Base-by-base conservation (phyloP, 768 basidiomycete genomes). In the Gautieria morchelliformis region DNA sequence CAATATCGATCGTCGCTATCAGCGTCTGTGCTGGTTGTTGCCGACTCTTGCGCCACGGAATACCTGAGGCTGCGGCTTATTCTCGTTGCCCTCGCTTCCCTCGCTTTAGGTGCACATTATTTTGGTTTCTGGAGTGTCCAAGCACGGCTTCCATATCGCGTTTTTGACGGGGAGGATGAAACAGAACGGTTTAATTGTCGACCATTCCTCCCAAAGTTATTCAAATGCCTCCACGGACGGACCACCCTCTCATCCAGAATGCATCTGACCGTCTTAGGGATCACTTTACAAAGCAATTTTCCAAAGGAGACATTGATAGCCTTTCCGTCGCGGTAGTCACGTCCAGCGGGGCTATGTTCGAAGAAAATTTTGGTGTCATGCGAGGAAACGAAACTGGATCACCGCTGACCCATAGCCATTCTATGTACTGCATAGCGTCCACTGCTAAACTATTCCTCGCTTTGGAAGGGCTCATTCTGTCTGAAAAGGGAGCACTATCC, bases 381-480 rank as follows among this genome's bases (percentile, higher is more conserved):
- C 66, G 70, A 50, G 78, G 75, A 33, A 80, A 81, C 57, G 78
- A 77, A 61, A 49, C 62, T 27, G 61, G 60, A n/a, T 41, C 51
- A 2, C 61, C 61, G 5, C 64, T 63, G 0, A 70, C 75, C 1
- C 65, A 73, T n/a, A 68, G 71, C 52, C 63, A 79, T 61, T 75
- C 78, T 0, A 71, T 78, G 50, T 81, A 80, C 60, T 71, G 81
- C 27, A 68, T 81, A 24, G 79, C 78, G 1, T 78, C 76, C 41
- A 72, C 78, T 55, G 73, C 76, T 6, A 83, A 81, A 65, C 65
- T 81, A 58, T 79, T 80, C 61, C 71, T 74, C 4, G 71, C 72
- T 0, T 60, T 79, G 5, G 77, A 82, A 61, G 77, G 75, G 0
- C 62, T 78, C 41, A 71, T 82, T 11, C 66, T 81, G 22, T 71